A percentile compares a stretch with the other conserved stretches of the same genome.
phyloP scores from a whole-genome alignment of 1,139 yeast species.

The Taphrina wiesneri region DNA sequence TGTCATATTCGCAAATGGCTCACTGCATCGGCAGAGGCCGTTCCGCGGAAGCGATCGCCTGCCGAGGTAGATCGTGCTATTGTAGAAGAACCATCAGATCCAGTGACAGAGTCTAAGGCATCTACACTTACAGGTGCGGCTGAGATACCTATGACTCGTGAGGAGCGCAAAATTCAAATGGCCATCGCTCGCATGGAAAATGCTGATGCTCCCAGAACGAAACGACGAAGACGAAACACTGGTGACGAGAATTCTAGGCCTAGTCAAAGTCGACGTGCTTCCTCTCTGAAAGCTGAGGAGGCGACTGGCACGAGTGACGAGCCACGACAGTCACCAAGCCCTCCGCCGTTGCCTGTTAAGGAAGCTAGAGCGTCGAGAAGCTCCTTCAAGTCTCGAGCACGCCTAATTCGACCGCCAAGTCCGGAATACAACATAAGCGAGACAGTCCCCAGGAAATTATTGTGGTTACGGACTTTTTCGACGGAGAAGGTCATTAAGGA shows the following conservation, averaged over 20 bases:
- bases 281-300: slow-evolving; percentile 9
- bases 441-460: slow-evolving; percentile 15
- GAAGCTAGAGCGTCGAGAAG: background rate
- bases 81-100: background rate
- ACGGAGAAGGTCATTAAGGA: slow-evolving; percentile 12
- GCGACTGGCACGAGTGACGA: background rate
- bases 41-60: background rate
- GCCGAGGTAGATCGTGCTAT: background rate
- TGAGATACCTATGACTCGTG: slow-evolving; percentile 23
- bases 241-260: slow-evolving; percentile 20
- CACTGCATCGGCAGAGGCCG: background rate
- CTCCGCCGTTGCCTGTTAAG: background rate
- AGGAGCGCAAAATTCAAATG: slow-evolving; percentile 32
- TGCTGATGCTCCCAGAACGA: slow-evolving; percentile 25
- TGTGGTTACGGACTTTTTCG: slow-evolving; percentile 7
- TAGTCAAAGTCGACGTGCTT: slow-evolving; percentile 4
- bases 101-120: background rate
- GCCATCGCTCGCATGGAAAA: slow-evolving; percentile 33
- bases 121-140: background rate
- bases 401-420: slow-evolving; percentile 10
- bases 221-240: slow-evolving; percentile 27
- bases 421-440: slow-evolving; percentile 5
- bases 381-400: background rate
- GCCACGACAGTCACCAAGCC: slow-evolving; percentile 4
- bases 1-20: slow-evolving; percentile 9